A percentile compares a stretch with the other conserved stretches of the same genome.
Conservation (phyloP, 495 filamentous ascomycete genomes). For the Xylaria palmicola region DNA sequence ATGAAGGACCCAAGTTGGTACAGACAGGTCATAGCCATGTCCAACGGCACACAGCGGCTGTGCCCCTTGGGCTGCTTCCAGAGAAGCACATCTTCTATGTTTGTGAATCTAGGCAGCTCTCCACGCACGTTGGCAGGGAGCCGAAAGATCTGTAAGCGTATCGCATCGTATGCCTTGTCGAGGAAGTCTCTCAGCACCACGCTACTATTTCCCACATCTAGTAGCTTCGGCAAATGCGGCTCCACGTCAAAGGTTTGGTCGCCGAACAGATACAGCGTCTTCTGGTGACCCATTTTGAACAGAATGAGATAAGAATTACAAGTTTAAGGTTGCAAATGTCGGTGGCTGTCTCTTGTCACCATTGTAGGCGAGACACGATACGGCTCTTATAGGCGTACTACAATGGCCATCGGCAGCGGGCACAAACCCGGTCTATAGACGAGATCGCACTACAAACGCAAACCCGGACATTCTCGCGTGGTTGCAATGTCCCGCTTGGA, state of each 20-base stretch:
- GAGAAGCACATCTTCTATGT: background rate
- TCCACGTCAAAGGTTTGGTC: background rate
- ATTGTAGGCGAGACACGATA: background rate
- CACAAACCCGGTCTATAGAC: background rate
- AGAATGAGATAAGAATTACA: background rate
- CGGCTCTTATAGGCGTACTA: background rate
- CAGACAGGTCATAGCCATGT: slow-evolving; percentile 4
- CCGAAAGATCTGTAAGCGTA: background rate
- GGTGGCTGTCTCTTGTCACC: background rate
- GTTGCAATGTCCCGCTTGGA: background rate
- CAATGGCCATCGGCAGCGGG: background rate
- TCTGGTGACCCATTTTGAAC: background rate
- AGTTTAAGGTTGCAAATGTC: background rate
- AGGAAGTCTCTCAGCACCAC: slow-evolving; percentile 1
- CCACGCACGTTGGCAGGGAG: background rate
- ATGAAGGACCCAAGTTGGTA: slow-evolving; percentile 2
- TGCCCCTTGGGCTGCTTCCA: background rate
- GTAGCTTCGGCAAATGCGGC: background rate
- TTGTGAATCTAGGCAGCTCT: slow-evolving; percentile 4
- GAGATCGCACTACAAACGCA: background rate
- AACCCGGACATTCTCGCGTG: background rate
- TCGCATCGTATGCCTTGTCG: background rate
- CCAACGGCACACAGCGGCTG: slow-evolving; percentile 1
- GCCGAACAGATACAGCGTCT: background rate
- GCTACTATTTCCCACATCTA: background rate